Base-by-base conservation (phyloP, 768 basidiomycete genomes). In the Sistotremastrum niveocremeum region DNA sequence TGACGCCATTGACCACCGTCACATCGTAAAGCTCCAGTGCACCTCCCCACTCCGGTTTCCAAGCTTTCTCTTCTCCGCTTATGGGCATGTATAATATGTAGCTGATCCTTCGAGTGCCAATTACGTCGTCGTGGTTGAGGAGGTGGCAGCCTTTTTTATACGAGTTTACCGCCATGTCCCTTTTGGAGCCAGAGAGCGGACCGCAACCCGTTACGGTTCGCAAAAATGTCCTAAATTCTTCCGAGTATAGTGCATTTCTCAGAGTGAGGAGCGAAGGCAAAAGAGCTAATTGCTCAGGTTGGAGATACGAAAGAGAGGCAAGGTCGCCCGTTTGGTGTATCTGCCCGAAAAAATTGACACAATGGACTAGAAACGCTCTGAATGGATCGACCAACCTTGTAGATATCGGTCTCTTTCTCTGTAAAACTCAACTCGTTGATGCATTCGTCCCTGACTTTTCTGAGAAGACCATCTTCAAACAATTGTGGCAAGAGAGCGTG, bases 91-190 rank as follows among this genome's bases (percentile, higher is more conserved):
- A 98, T 42, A 97, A 79, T 64, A 98, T 94, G 68, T 94, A 98
- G 1, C 88, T 93, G 45, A 97, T 84, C 37, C 89, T 77, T 29
- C 94, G 82, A 6, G 89, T 77, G 50, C 90, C 90, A 58, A 97
- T 97, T 29, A 94, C 93, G 61, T 98, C 94, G 78, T 98, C 94
- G 69, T 98, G 94, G 62, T 94, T 88, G 56, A 98, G 79, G 7
- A 98, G 75, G 64, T 98, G 91, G 60, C 83, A 95, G 39, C 90
- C 88, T 50, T 81, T 77, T 12, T 80, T 82, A 64, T 97, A 97
- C 6, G 84, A 80, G 57, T 89, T 90, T 49, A 94, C 83, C 38
- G 87, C 87, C 79, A 93, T 91, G 68, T 98, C 94, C 58, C 89
- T 90, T 60, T 91, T 94, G 38, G 70, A 73, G 42, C 91, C 90